Percentiles rank a stretch among this genome's conserved stretches.
These are phyloP conservation scores for Quillaja saponaria DNA, from an alignment of 306 rosid genomes.

Conservation along the genomic window DNA sequence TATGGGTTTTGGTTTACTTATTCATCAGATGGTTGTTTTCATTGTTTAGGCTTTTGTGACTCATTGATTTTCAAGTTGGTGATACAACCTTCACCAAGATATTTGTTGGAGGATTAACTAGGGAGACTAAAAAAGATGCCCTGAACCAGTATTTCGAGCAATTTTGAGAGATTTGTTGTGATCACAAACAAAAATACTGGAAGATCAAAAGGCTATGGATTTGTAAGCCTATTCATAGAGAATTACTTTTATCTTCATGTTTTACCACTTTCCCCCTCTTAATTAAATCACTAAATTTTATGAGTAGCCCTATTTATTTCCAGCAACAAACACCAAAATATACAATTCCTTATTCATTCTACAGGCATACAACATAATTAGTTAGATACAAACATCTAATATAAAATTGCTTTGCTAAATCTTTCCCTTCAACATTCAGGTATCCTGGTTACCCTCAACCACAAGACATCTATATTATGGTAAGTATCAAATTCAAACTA, in stretches of 20 bases:
- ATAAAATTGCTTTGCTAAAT: constrained; percentile 2
- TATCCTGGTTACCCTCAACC: constrained; percentile 49
- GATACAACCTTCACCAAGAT: constrained; percentile 56
- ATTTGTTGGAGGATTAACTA: constrained; percentile 64
- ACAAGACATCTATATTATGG: constrained; percentile 51
- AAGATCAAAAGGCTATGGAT: constrained; percentile 68
- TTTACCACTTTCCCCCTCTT: neutral
- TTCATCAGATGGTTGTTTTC: neutral
- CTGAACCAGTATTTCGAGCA: constrained; percentile 53
- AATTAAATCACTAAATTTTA: neutral
- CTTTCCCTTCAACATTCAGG: constrained; percentile 43
- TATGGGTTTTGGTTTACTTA: neutral
- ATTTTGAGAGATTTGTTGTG: constrained; percentile 59
- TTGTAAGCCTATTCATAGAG: constrained; percentile 31
- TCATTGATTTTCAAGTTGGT: constrained; percentile 21
- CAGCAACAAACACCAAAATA: constrained; percentile 52
- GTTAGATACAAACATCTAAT: neutral
- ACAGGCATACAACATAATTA: constrained; percentile 42
- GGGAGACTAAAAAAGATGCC: constrained; percentile 53
- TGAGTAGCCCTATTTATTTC: constrained; percentile 39
- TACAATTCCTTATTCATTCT: constrained; percentile 36
- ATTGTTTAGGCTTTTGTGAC: constrained; percentile 6
- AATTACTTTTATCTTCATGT: neutral
- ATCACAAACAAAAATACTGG: constrained; percentile 53
- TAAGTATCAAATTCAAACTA: constrained; percentile 17